Base-by-base conservation (phyloP, 345 rosid species). In the Eucalyptus guilfoylei region DNA sequence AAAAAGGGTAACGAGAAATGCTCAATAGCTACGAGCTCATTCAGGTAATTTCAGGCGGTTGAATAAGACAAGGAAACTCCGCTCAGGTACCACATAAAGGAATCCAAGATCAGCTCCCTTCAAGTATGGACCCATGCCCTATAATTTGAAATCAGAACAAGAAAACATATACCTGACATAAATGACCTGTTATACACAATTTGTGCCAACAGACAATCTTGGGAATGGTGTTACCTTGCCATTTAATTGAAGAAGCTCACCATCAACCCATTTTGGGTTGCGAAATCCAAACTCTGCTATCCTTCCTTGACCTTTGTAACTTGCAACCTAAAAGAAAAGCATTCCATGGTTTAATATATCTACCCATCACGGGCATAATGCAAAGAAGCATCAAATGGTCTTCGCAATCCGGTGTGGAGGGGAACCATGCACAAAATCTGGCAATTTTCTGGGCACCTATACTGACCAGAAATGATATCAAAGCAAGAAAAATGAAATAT, bases 101-200 rank as follows among this genome's bases (percentile, higher is more conserved):
- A 97, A 96, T 85, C 99, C 99, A 32, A 97, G 97, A 92, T 97
- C 99, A 48, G 96, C 98, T 16, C 98, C 98, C 72, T 94, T 97
- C 87, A 94, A 91, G 88, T 94, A 96, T 40, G 97, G 97, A 91
- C 96, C 97, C 90, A 95, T 92, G 87, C 99, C 99, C 98, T 97
- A 88, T 34, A 89, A 47, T 88, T 88, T 34, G 67, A 32, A 32
- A 86, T 17, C 37, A n/a, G 47, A 45, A 85, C 19, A 49, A 47
- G 67, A 69, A 86, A 64, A 89, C 80, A 32, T 37, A 21, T 37
- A 72, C 8, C 14, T 6, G 45, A 72, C 83, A 6, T 72, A 72
- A 72, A 37, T 72, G 83, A 72, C 83, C 83, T 10, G 45, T 19
- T 72, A 72, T 72, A 72, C 28, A 72, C 83, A 37, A 72, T 19